Percentiles rank a stretch among this genome's conserved stretches.
phyloP scores from a whole-genome alignment of 2,329 filamentous ascomycete species.

The Achaetomium macrosporum region DNA sequence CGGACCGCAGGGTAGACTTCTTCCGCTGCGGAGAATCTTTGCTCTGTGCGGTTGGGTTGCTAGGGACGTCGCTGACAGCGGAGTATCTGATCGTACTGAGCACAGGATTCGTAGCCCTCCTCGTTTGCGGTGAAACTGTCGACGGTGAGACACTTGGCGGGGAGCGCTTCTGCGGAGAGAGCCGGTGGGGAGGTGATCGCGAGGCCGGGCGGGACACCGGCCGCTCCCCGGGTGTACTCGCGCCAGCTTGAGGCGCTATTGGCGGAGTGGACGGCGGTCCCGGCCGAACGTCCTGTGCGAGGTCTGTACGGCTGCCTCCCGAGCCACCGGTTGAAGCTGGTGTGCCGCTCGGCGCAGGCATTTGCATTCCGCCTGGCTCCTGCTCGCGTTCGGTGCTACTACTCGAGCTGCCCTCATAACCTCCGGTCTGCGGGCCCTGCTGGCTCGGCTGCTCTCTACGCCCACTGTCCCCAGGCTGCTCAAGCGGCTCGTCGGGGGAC shows the following conservation, averaged over 20 bases:
- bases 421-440: slow-evolving; percentile 1
- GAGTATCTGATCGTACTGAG: slow-evolving; percentile 42
- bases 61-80: slow-evolving; percentile 38
- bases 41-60: slow-evolving; percentile 30
- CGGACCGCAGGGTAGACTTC: slow-evolving; percentile 51
- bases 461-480: not conserved
- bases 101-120: slow-evolving; percentile 31
- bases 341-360: not conserved
- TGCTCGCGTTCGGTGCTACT: slow-evolving; percentile 1
- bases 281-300: slow-evolving; percentile 18
- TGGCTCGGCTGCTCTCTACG: slow-evolving; percentile 5
- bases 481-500: slow-evolving; percentile 11
- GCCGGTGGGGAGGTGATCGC: slow-evolving; percentile 15
- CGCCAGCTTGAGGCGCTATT: slow-evolving; percentile 16
- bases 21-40: slow-evolving; percentile 43
- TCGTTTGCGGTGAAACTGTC: slow-evolving; percentile 21
- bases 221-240: slow-evolving; percentile 4
- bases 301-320: slow-evolving; percentile 15
- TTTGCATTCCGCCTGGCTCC: not conserved
- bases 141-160: slow-evolving; percentile 17
- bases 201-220: slow-evolving; percentile 20
- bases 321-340: slow-evolving; percentile 9
- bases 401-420: slow-evolving; percentile 1
- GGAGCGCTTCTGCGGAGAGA: slow-evolving; percentile 16
- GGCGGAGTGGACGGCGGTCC: slow-evolving; percentile 24